Conservation (phyloP, 1,284 basidiomycete species). For the Ustilago vetiveriae region DNA sequence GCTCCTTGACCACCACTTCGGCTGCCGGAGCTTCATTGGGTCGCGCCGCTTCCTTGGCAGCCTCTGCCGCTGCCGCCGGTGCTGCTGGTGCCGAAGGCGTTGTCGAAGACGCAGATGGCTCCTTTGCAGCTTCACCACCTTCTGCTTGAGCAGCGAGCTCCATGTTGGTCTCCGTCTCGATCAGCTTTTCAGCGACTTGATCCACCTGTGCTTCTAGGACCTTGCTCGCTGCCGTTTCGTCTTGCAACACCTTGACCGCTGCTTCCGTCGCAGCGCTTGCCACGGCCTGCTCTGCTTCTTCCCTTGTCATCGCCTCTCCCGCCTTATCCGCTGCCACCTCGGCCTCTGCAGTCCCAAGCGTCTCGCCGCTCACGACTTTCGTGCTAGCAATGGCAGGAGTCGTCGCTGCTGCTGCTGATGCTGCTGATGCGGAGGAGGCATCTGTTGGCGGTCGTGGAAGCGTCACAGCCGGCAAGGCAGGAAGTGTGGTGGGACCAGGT, state of each 20-base stretch:
- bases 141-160: slow-evolving; percentile 37
- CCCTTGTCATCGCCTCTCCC: slow-evolving; percentile 28
- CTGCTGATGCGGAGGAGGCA: too few species aligned
- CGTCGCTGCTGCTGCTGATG: background rate
- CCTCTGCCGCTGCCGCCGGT: background rate
- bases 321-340: background rate
- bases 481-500: slow-evolving; percentile 15
- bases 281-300: slow-evolving; percentile 36
- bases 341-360: background rate
- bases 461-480: slow-evolving; percentile 24
- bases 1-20: slow-evolving; percentile 39
- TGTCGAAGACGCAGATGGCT: background rate
- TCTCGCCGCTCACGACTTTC: background rate
- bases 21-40: slow-evolving; percentile 24
- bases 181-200: slow-evolving; percentile 25
- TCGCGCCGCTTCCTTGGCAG: slow-evolving; percentile 1
- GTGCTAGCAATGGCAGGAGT: background rate
- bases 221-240: slow-evolving; percentile 19
- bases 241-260: slow-evolving; percentile 34
- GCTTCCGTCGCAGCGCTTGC: slow-evolving; percentile 42
- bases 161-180: slow-evolving; percentile 36
- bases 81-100: background rate
- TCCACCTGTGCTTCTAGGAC: slow-evolving; percentile 19
- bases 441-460: slow-evolving; percentile 13
- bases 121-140: slow-evolving; percentile 4